Evolutionary conservation across 2,329 filamentous ascomycete species (phyloP).

Genomic region (Zalaria sp.): DNA sequence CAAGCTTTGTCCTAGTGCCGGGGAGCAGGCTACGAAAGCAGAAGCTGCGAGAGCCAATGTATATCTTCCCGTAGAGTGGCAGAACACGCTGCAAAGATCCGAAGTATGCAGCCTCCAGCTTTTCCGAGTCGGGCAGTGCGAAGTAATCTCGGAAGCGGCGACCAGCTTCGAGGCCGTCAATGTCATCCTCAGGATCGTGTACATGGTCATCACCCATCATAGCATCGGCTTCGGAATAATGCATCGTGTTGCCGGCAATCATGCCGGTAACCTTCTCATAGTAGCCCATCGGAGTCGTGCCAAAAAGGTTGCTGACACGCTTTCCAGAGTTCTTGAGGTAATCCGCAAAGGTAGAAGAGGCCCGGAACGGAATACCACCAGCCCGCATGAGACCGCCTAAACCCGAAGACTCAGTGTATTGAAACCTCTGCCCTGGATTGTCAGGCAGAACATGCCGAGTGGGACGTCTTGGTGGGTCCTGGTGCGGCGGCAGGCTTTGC

Average conservation of each 20-base stretch:
- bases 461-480: neutral
- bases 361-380: constrained; percentile 26
- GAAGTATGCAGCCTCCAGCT: constrained; percentile 78
- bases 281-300: constrained; percentile 72
- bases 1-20: constrained; percentile 80
- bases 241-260: constrained; percentile 82
- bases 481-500: constrained; percentile 1
- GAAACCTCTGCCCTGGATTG: constrained; percentile 2
- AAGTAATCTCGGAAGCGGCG: constrained; percentile 79
- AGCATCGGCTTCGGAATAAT: constrained; percentile 65
- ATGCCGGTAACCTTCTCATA: constrained; percentile 94
- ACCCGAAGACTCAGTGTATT: constrained; percentile 26
- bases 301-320: constrained; percentile 56
- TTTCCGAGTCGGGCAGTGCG: constrained; percentile 70
- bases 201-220: constrained; percentile 48
- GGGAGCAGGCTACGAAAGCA: constrained; percentile 88
- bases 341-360: constrained; percentile 61
- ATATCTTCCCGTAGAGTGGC: constrained; percentile 91
- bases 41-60: constrained; percentile 74
- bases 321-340: constrained; percentile 69
- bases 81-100: constrained; percentile 82
- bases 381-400: constrained; percentile 45
- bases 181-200: constrained; percentile 41
- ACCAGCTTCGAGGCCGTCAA: constrained; percentile 38
- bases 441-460: neutral